Conservation (phyloP, 2,329 filamentous ascomycete genomes). For the Dactylellina sp. region DNA sequence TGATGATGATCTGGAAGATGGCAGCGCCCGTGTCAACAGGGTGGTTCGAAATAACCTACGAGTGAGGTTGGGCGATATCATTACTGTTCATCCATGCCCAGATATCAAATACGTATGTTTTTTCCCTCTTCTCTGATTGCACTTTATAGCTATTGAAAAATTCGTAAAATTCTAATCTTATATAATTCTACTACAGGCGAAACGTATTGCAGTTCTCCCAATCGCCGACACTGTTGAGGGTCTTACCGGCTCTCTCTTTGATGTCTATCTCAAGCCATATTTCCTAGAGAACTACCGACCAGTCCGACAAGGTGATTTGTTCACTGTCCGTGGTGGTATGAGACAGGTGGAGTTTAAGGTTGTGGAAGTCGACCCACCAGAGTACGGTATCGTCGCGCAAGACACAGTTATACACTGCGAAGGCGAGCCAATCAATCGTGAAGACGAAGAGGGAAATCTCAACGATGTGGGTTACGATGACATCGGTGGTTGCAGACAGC, state of each 20-base stretch:
- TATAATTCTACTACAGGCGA: slow-evolving; percentile 74
- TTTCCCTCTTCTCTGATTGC: neutral
- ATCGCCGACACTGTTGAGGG: slow-evolving; percentile 99
- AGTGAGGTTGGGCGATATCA: slow-evolving; percentile 94
- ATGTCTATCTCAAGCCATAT: slow-evolving; percentile 98
- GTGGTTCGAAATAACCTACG: slow-evolving; percentile 98
- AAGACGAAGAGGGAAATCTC: slow-evolving; percentile 98
- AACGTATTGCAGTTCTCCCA: slow-evolving; percentile 96
- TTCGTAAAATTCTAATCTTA: slow-evolving; percentile 1
- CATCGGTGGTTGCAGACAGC: slow-evolving; percentile 98
- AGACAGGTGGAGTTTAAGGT: slow-evolving; percentile 99
- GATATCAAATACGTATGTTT: slow-evolving; percentile 98
- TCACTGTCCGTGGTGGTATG: slow-evolving; percentile 98
- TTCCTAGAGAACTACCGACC: slow-evolving; percentile 99
- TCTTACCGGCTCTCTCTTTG: slow-evolving; percentile 95
- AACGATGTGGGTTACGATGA: slow-evolving; percentile 99
- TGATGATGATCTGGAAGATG: slow-evolving; percentile 97
- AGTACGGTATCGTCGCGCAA: slow-evolving; percentile 98
- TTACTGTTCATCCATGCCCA: slow-evolving; percentile 96
- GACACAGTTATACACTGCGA: slow-evolving; percentile 99
- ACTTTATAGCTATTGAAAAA: slow-evolving; percentile 60
- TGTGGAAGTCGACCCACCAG: slow-evolving; percentile 96
- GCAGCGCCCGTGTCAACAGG: slow-evolving; percentile 96
- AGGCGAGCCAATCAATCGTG: slow-evolving; percentile 94
- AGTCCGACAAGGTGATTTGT: slow-evolving; percentile 95